Conservation (phyloP, 2,329 filamentous ascomycete genomes). For the Cladosporium sp. region DNA sequence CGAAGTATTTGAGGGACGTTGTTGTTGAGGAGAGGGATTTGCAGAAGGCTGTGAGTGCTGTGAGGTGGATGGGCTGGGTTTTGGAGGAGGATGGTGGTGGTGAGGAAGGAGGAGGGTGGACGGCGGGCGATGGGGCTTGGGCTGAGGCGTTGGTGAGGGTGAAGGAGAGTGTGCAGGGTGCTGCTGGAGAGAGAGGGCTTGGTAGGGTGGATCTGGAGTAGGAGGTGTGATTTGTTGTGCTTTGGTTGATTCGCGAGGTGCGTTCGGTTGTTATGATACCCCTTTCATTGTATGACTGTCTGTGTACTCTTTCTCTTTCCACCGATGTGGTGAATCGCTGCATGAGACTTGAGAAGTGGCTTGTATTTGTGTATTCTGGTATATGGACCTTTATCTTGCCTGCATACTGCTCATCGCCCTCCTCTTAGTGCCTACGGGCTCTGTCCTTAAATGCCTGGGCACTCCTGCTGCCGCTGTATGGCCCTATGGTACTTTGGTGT, state of each 20-base stretch:
- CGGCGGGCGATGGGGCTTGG: constrained; percentile 34
- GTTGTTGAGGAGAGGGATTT: constrained; percentile 75
- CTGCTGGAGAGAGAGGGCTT: constrained; percentile 47
- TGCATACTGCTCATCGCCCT: neutral
- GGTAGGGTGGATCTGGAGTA: constrained; percentile 45
- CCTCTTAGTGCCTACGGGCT: neutral
- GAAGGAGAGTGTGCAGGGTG: constrained; percentile 44
- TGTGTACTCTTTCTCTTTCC: neutral
- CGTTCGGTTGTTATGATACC: constrained; percentile 1
- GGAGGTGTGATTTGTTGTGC: neutral
- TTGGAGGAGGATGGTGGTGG: constrained; percentile 29
- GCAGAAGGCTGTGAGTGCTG: constrained; percentile 68
- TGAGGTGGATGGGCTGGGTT: constrained; percentile 61
- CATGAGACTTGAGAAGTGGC: neutral
- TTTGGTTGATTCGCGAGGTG: neutral
- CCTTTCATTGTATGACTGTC: neutral
- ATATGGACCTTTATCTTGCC: neutral
- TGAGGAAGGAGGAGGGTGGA: neutral
- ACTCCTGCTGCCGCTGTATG: neutral
- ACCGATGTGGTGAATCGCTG: neutral
- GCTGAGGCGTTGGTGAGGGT: constrained; percentile 41
- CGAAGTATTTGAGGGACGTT: constrained; percentile 70
- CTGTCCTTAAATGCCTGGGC: neutral
- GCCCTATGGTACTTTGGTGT: neutral
- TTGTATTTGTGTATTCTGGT: neutral